Percentiles rank a stretch among this genome's conserved stretches.
phyloP scores from a whole-genome alignment of 2,329 filamentous ascomycete genomes.

The Elsinoe ampelina region DNA sequence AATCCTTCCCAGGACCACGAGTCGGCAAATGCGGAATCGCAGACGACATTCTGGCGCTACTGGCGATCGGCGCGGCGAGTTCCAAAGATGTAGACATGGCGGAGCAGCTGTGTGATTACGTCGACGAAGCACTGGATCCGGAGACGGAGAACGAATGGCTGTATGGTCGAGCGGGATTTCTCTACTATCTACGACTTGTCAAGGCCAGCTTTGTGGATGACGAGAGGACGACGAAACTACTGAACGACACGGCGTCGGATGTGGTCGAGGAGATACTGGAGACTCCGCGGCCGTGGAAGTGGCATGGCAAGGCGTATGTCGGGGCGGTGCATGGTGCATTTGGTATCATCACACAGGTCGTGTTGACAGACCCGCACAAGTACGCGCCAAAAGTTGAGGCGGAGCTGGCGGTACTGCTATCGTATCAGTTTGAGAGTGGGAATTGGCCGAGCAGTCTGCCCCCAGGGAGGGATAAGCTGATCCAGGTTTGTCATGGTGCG shows the following conservation, averaged over 20 bases:
- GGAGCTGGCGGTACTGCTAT: conserved; percentile 47
- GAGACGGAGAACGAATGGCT: conserved; percentile 53
- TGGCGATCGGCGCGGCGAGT: conserved; percentile 42
- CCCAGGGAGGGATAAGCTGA: conserved; percentile 40
- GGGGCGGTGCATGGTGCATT: conserved; percentile 60
- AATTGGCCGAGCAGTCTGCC: conserved; percentile 54
- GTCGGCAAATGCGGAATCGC: conserved; percentile 40
- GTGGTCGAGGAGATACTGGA: conserved; percentile 53
- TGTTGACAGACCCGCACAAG: conserved; percentile 47
- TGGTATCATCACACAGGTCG: conserved; percentile 61
- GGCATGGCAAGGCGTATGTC: conserved; percentile 53
- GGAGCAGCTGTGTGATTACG: conserved; percentile 41
- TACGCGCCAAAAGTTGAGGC: conserved; percentile 46
- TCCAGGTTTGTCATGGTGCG: conserved; percentile 61
- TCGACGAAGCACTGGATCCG: conserved; percentile 36
- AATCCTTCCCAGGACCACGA: conserved; percentile 38
- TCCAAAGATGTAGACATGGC: conserved; percentile 42
- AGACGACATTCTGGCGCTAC: conserved; percentile 42
- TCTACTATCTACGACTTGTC: conserved; percentile 59
- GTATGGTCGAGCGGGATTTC: conserved; percentile 57
- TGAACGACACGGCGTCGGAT: conserved; percentile 45
- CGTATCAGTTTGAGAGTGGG: conserved; percentile 50
- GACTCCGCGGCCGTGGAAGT: conserved; percentile 51
- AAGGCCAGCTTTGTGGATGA: conserved; percentile 47
- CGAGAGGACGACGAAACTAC: conserved; percentile 40